Base-by-base conservation (phyloP, 306 rosid genomes). In the Vicia faba region DNA sequence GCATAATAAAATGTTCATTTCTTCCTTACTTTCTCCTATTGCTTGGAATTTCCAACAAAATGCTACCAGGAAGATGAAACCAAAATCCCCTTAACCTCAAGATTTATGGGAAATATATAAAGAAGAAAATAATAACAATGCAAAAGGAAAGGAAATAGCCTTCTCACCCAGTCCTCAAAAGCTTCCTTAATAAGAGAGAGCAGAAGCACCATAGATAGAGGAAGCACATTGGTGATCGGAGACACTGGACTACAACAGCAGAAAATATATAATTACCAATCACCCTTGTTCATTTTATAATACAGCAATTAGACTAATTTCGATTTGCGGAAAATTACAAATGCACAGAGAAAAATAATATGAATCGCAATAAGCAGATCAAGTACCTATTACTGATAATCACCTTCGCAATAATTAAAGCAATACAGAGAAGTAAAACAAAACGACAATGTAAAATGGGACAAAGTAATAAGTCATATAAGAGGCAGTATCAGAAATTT, bases 131-230 rank as follows among this genome's bases (percentile, higher is more conserved):
- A 55, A 55, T 55, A 3, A 62, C 50, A 67, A 33, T 19, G 48
- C 49, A 41, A 38, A 61, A 65, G 25, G 44, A 74, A 16, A 36
- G 70, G 44, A 71, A 68, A 74, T 25, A 54, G 59, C 43, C 48
- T 53, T 38, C 96, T 88, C 77, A 91, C 97, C 95, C 91, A 91
- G 74, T 91, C 96, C 83, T 91, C 97, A 78, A 85, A 91, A 70
- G 97, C 97, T 81, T 91, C 97, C 81, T 91, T 91, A 29, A 86
- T 74, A 44, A 91, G 93, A 78, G 97, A 88, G 61, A 91, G 84
- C 13, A 91, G 82, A 75, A 91, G 87, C 92, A 91, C 97, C 80
- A 88, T n/a, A 64, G 89, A 83, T 59, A 91, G 78, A 46, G 97
- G 97, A 72, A 89, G 76, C 81, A 91, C 96, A 75, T 88, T 91